Evolutionary conservation across 225 moss, liverwort and hornwort species (phyloP).

Genomic region (Polytrichum formosum): DNA sequence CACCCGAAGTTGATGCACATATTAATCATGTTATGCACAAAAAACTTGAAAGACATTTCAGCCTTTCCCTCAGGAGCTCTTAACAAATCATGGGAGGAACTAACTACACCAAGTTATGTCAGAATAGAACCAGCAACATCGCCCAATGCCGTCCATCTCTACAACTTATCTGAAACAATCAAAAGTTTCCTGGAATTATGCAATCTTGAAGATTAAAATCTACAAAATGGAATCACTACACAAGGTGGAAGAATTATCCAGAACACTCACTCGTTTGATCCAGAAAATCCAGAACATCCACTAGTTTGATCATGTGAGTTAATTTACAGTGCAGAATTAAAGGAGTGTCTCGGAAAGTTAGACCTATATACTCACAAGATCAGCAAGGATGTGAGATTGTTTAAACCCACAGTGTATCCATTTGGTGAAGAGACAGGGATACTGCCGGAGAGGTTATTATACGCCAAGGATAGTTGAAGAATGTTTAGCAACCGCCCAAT

Average conservation of each 20-base stretch:
- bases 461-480: slow-evolving; percentile 23
- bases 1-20: neutral
- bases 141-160: neutral
- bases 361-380: slow-evolving; percentile 34
- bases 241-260: too few species aligned
- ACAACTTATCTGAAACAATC: neutral
- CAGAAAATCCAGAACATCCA: too few species aligned
- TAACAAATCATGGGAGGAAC: neutral
- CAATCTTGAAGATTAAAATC: neutral
- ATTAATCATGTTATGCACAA: neutral
- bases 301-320: too few species aligned
- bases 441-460: slow-evolving; percentile 30
- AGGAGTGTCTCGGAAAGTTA: neutral
- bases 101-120: neutral
- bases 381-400: slow-evolving; percentile 52
- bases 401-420: slow-evolving; percentile 34
- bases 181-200: neutral
- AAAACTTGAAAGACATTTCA: neutral
- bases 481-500: slow-evolving; percentile 31
- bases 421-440: slow-evolving; percentile 37
- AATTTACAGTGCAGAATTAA: too few species aligned
- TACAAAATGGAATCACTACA: too few species aligned
- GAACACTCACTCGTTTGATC: too few species aligned
- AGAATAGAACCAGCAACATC: neutral
- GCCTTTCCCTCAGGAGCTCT: neutral